Percentiles rank a stretch among this genome's conserved stretches.
These are phyloP conservation scores for Heterobasidion parviporum DNA, from an alignment of 1,284 basidiomycete genomes.

Conservation along the genomic window DNA sequence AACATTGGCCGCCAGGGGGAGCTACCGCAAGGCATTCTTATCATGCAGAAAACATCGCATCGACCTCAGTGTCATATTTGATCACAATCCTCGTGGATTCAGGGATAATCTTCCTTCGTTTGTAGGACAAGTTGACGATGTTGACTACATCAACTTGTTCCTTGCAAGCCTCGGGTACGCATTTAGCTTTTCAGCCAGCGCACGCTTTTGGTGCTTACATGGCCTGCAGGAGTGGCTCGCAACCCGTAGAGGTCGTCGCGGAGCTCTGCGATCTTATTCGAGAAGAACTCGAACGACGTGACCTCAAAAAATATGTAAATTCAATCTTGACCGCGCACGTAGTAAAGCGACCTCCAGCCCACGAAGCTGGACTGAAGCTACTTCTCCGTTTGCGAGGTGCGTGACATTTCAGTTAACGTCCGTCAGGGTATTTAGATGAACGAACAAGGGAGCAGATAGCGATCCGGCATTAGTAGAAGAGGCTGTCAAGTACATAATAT, in stretches of 20 bases:
- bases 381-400: constrained; percentile 75
- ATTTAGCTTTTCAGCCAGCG: neutral
- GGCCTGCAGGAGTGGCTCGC: constrained; percentile 43
- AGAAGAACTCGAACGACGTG: constrained; percentile 60
- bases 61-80: constrained; percentile 84
- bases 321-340: constrained; percentile 90
- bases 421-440: neutral
- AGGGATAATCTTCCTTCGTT: constrained; percentile 57
- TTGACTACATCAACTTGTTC: constrained; percentile 93
- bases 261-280: constrained; percentile 78
- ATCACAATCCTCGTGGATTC: constrained; percentile 71
- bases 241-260: constrained; percentile 52
- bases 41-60: constrained; percentile 91
- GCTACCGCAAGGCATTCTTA: constrained; percentile 82
- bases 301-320: constrained; percentile 79
- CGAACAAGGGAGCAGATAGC: constrained; percentile 36
- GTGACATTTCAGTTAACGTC: constrained; percentile 4
- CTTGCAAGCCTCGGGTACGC: constrained; percentile 77
- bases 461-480: constrained; percentile 83
- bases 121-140: constrained; percentile 80
- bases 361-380: constrained; percentile 77
- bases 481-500: constrained; percentile 97
- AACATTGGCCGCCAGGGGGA: constrained; percentile 30
- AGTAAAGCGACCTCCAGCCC: constrained; percentile 87
- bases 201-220: neutral